Percentiles rank a stretch among this genome's conserved stretches.
Evolutionary conservation across 768 basidiomycete species (phyloP).

Genomic region (Panaeolus cyanescens): DNA sequence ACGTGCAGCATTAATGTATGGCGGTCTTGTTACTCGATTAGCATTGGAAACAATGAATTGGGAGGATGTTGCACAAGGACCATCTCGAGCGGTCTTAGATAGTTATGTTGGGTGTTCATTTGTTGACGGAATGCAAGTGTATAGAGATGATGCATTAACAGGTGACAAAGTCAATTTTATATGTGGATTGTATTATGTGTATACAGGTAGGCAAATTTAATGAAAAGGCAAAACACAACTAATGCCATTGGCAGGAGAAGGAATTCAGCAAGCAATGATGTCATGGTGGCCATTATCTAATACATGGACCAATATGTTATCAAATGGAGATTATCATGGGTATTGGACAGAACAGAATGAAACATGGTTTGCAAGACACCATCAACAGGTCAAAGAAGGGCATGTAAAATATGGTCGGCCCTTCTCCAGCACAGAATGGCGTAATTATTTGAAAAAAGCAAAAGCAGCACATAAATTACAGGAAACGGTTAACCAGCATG

Average conservation of each 20-base stretch:
- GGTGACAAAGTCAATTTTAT: conserved; percentile 20
- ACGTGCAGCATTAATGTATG: too few species aligned
- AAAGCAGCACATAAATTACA: too few species aligned
- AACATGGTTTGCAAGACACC: too few species aligned
- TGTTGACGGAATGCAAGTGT: not conserved
- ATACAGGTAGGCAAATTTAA: conserved; percentile 12
- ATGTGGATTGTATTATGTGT: conserved; percentile 21
- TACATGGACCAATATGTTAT: not conserved
- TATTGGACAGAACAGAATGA: conserved; percentile 7
- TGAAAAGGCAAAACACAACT: not conserved
- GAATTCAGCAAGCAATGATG: not conserved
- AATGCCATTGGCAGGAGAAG: not conserved
- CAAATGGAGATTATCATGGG: not conserved
- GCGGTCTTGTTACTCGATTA: too few species aligned
- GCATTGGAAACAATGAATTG: too few species aligned
- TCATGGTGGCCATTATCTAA: conserved; percentile 10
- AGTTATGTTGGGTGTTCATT: not conserved
- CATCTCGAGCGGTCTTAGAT: not conserved
- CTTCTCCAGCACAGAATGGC: too few species aligned
- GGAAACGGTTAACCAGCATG: too few species aligned
- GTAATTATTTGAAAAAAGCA: too few species aligned
- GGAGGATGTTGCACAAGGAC: not conserved
- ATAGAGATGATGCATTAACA: not conserved
- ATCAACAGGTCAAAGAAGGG: too few species aligned
- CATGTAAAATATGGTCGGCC: too few species aligned